A percentile compares a stretch with the other conserved stretches of the same genome.
Conservation (phyloP, 345 rosid species). For the Cardamine chenopodiifolia region DNA sequence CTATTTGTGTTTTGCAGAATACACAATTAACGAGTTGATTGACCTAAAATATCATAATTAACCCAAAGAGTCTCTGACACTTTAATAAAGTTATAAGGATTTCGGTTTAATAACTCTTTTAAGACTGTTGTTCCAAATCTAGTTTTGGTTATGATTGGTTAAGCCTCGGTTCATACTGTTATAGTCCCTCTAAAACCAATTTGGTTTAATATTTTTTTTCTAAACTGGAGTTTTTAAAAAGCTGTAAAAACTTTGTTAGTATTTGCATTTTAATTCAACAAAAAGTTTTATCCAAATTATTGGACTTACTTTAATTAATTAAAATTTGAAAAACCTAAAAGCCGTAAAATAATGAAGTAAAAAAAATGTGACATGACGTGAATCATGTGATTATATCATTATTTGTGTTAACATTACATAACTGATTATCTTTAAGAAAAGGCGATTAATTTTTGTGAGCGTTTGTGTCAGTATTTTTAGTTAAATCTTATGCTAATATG, state of each 20-base stretch:
- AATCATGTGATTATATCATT: constrained; percentile 14
- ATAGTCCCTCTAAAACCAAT: not conserved
- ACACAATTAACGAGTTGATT: not conserved
- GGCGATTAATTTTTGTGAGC: not conserved
- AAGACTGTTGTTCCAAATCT: not conserved
- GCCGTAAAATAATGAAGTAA: not conserved
- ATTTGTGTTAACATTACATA: not conserved
- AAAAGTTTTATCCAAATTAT: not conserved
- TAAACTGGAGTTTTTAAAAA: not conserved
- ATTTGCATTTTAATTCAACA: not conserved
- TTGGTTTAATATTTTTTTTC: not conserved
- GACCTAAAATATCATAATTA: not conserved
- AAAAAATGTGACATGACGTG: not conserved
- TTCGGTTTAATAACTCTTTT: not conserved
- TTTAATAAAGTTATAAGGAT: not conserved
- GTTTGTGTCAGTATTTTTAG: not conserved
- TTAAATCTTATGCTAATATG: constrained; percentile 15
- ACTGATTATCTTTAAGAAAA: not conserved
- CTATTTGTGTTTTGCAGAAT: not conserved
- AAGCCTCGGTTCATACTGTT: not conserved
- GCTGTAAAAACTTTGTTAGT: no score
- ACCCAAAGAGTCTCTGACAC: no score
- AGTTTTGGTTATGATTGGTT: not conserved
- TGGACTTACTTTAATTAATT: not conserved
- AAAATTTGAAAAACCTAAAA: not conserved